Percentiles rank a stretch among this genome's conserved stretches.
Conservation (phyloP, 2,329 filamentous ascomycete genomes). For the Fusarium keratoplasticum region DNA sequence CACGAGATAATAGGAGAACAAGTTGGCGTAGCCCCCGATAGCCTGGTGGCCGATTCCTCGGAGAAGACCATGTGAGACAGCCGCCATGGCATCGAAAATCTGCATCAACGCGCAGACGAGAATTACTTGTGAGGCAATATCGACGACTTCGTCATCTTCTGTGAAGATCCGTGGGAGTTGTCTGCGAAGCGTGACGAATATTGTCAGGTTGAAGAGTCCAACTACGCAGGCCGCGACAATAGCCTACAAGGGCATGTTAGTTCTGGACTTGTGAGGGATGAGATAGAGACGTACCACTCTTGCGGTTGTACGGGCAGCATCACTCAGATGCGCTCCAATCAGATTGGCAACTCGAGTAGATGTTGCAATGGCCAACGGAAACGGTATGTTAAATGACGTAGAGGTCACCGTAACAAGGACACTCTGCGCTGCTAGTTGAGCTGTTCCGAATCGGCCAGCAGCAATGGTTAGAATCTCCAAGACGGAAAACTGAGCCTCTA, state of each 20-base stretch:
- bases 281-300: constrained; percentile 68
- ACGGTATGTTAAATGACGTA: constrained; percentile 89
- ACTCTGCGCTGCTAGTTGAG: constrained; percentile 85
- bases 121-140: constrained; percentile 73
- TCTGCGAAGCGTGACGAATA: constrained; percentile 74
- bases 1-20: constrained; percentile 87
- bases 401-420: constrained; percentile 81
- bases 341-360: constrained; percentile 90
- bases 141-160: constrained; percentile 73
- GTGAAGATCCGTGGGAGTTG: constrained; percentile 81
- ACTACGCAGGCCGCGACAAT: constrained; percentile 73
- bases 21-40: constrained; percentile 86
- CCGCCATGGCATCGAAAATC: constrained; percentile 84
- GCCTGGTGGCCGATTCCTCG: constrained; percentile 86
- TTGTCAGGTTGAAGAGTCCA: constrained; percentile 78
- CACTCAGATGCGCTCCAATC: constrained; percentile 83
- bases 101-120: constrained; percentile 88
- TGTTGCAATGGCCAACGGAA: constrained; percentile 87
- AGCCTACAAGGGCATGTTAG: constrained; percentile 47
- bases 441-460: constrained; percentile 79
- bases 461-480: constrained; percentile 88
- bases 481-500: constrained; percentile 88
- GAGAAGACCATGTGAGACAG: constrained; percentile 83
- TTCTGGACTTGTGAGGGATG: background rate
- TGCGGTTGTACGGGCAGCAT: constrained; percentile 80